Percentiles rank a stretch among this genome's conserved stretches.
Evolutionary conservation across 495 filamentous ascomycete genomes (phyloP).

Genomic region (Xylaria venustula): DNA sequence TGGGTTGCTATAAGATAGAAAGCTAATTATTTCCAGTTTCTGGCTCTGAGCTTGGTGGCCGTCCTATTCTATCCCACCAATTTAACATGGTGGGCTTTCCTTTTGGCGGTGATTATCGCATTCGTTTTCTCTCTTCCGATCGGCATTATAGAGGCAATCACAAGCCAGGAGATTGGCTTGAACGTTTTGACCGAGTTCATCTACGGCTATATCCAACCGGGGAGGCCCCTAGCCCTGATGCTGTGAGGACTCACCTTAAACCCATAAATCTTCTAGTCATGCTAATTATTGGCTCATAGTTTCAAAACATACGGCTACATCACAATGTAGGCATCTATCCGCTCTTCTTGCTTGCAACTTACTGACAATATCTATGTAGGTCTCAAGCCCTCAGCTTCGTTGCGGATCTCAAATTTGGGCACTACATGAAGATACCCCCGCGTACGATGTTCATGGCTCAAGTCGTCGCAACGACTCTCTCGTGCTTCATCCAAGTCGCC

Average conservation of each 20-base stretch:
- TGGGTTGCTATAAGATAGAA: not conserved
- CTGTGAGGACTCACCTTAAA: conserved; percentile 33
- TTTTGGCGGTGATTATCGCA: conserved; percentile 61
- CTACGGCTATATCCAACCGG: conserved; percentile 68
- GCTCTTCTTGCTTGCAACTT: not conserved
- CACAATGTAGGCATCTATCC: conserved; percentile 47
- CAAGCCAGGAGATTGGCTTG: conserved; percentile 66
- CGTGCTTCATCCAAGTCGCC: conserved; percentile 64
- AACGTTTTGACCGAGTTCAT: conserved; percentile 73
- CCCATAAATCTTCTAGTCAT: not conserved
- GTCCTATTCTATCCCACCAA: conserved; percentile 65
- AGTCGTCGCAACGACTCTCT: conserved; percentile 63
- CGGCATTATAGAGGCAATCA: conserved; percentile 62
- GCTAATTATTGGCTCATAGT: conserved; percentile 21
- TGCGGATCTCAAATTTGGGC: conserved; percentile 57
- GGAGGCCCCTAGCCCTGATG: conserved; percentile 66
- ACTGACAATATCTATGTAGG: conserved; percentile 13
- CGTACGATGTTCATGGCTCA: conserved; percentile 68
- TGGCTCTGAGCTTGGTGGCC: conserved; percentile 60
- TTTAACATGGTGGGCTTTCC: conserved; percentile 65
- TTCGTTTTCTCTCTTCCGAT: conserved; percentile 55
- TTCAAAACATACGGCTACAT: conserved; percentile 78
- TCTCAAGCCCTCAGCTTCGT: conserved; percentile 56
- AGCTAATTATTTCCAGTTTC: conserved; percentile 46
- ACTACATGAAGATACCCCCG: conserved; percentile 72